These are phyloP conservation scores for Paxillus ammoniavirescens DNA, from an alignment of 768 basidiomycete species.

Conservation along the genomic window DNA sequence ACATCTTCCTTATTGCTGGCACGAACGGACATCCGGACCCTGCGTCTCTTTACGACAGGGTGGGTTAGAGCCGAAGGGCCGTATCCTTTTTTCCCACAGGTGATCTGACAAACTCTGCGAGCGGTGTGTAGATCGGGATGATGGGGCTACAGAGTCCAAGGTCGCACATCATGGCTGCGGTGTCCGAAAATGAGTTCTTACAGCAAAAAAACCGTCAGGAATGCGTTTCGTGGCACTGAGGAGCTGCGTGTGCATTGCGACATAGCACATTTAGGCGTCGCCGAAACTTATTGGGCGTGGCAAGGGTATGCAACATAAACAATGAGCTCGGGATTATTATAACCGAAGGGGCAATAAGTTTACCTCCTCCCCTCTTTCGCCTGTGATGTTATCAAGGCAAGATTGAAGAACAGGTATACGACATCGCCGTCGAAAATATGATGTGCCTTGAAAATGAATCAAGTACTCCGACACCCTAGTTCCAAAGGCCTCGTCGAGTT, in stretches of 20 bases:
- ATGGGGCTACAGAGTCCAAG: conserved; percentile 11
- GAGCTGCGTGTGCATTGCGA: conserved; percentile 14
- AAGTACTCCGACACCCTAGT: conserved; percentile 15
- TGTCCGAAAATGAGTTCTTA: background rate
- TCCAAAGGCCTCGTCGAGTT: too few relatives aligned
- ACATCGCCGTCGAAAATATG: conserved; percentile 22
- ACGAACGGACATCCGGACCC: conserved; percentile 18
- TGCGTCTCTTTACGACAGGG: conserved; percentile 12
- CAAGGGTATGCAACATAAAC: background rate
- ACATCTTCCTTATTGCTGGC: conserved; percentile 19
- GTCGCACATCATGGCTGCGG: background rate
- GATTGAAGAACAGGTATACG: conserved; percentile 33
- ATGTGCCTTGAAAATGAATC: conserved; percentile 17
- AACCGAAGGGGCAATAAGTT: background rate
- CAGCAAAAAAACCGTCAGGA: conserved; percentile 6
- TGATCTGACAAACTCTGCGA: conserved; percentile 9
- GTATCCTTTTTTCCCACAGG: conserved; percentile 13
- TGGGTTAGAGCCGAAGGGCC: conserved; percentile 8
- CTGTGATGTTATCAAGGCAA: conserved; percentile 34
- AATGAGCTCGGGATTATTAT: too few relatives aligned
- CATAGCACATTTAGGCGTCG: conserved; percentile 4
- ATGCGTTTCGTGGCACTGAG: conserved; percentile 1
- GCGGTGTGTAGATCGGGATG: conserved; percentile 18
- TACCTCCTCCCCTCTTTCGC: conserved; percentile 19
- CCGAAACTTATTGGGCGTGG: conserved; percentile 12